Percentiles rank a stretch among this genome's conserved stretches.
These are phyloP conservation scores for Setaria viridis DNA, from an alignment of 202 grass and related monocot genomes.

Conservation along the genomic window DNA sequence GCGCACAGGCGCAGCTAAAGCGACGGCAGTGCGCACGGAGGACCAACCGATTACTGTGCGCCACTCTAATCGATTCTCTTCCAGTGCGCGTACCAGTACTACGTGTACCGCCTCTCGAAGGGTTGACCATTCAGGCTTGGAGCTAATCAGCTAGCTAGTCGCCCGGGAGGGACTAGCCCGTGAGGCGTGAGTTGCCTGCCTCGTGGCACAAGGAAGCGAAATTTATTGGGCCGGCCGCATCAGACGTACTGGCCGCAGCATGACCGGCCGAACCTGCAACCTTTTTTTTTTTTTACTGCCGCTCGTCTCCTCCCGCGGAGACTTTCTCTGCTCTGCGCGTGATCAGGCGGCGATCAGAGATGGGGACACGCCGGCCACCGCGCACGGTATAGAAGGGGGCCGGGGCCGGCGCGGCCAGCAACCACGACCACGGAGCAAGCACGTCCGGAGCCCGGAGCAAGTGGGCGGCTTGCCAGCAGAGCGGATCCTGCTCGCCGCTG, in stretches of 20 bases:
- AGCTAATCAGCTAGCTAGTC: not conserved
- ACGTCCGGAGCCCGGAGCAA: not conserved
- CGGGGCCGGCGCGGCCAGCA: not conserved
- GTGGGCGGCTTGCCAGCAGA: slow-evolving; percentile 15
- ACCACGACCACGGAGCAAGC: not conserved
- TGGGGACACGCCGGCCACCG: not conserved
- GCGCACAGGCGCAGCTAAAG: not conserved
- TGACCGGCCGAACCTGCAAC: not conserved
- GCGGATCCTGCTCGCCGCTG: slow-evolving; percentile 2
- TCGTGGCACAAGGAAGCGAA: slow-evolving; percentile 21
- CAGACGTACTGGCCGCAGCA: not conserved
- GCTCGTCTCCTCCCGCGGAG: not conserved
- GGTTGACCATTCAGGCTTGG: slow-evolving; percentile 26
- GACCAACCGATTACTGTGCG: not conserved
- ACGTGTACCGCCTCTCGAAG: not conserved
- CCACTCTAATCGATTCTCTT: not conserved
- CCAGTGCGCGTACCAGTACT: not conserved
- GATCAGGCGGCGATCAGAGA: not conserved
- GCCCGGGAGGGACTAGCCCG: not conserved
- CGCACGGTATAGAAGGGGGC: not conserved
- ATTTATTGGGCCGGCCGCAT: slow-evolving; percentile 26
- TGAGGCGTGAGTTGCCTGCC: not conserved
- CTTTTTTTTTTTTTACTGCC: not conserved
- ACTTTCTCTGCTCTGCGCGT: not conserved
- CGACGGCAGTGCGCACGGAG: too few relatives aligned